These are phyloP conservation scores for Teratosphaeria gauchensis DNA, from an alignment of 2,329 filamentous ascomycete species.

Conservation along the genomic window DNA sequence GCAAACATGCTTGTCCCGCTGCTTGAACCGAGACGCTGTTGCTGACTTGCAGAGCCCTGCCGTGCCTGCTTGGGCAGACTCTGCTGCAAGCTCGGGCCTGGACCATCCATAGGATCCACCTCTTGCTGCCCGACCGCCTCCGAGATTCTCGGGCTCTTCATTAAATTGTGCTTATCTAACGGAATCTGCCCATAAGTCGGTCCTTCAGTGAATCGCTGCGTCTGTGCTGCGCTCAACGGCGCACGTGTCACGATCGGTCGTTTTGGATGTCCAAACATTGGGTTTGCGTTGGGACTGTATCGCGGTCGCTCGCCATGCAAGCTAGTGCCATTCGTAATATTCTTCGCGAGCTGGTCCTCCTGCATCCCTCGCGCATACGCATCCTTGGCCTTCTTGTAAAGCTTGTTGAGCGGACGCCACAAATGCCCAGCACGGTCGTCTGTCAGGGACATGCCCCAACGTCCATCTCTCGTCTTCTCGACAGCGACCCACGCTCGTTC, in stretches of 20 bases:
- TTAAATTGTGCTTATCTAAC: slow-evolving; percentile 23
- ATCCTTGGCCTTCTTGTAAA: slow-evolving; percentile 49
- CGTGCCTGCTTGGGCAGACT: not conserved
- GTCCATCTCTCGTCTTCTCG: slow-evolving; percentile 35
- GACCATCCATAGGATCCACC: slow-evolving; percentile 9
- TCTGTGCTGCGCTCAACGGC: slow-evolving; percentile 25
- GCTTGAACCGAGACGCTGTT: slow-evolving; percentile 1
- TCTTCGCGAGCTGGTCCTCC: slow-evolving; percentile 23
- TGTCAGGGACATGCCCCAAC: slow-evolving; percentile 29
- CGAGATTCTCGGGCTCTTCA: slow-evolving; percentile 20
- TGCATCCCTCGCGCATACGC: slow-evolving; percentile 43
- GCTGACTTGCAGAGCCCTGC: not conserved
- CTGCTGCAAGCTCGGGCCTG: not conserved
- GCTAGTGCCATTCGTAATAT: slow-evolving; percentile 3
- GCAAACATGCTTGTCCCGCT: not conserved
- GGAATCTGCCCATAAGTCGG: slow-evolving; percentile 24
- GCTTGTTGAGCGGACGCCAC: slow-evolving; percentile 53
- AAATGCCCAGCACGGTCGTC: slow-evolving; percentile 41
- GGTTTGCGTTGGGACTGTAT: slow-evolving; percentile 25
- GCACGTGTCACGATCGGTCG: slow-evolving; percentile 21
- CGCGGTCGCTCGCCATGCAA: slow-evolving; percentile 9
- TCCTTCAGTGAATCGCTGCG: slow-evolving; percentile 23
- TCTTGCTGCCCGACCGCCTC: slow-evolving; percentile 7
- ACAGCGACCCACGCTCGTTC: slow-evolving; percentile 53
- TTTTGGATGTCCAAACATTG: slow-evolving; percentile 23